phyloP scores from a whole-genome alignment of 2,329 filamentous ascomycete species.

The Gaeumannomyces tritici region DNA sequence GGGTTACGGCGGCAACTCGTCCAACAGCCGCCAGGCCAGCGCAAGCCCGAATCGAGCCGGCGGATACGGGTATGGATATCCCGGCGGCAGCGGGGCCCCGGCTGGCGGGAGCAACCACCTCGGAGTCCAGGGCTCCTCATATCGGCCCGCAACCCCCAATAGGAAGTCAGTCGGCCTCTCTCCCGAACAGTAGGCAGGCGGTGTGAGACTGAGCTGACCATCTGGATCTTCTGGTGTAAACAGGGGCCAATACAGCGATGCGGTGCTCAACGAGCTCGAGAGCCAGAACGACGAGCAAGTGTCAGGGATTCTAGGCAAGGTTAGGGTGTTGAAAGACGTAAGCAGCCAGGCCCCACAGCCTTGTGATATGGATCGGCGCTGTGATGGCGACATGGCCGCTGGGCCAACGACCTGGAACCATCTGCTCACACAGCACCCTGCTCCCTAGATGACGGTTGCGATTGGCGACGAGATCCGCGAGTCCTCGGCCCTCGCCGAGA shows the following conservation, averaged over 20 bases:
- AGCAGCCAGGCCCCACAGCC: constrained; percentile 17
- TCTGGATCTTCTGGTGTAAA: constrained; percentile 2
- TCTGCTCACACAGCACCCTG: not conserved
- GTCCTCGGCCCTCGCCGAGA: constrained; percentile 77
- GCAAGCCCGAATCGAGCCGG: constrained; percentile 32
- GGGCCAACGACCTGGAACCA: not conserved
- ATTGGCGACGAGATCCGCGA: constrained; percentile 95
- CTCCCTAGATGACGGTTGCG: constrained; percentile 66
- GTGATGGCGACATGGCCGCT: not conserved
- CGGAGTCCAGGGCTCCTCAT: constrained; percentile 18
- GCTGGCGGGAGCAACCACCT: not conserved
- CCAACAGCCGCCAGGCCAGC: constrained; percentile 31
- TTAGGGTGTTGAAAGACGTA: constrained; percentile 81
- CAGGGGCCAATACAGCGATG: constrained; percentile 85
- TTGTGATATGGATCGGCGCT: not conserved
- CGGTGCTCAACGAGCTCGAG: constrained; percentile 86
- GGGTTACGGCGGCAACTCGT: constrained; percentile 52
- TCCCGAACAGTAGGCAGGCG: not conserved
- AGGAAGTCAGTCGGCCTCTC: constrained; percentile 38
- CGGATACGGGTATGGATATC: constrained; percentile 46
- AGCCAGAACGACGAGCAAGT: constrained; percentile 90
- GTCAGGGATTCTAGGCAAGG: constrained; percentile 83
- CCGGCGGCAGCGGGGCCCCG: constrained; percentile 15
- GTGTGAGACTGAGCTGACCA: not conserved
- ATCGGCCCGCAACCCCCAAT: constrained; percentile 63